phyloP scores from a whole-genome alignment of 768 basidiomycete species.

The Glaciozyma antarctica region DNA sequence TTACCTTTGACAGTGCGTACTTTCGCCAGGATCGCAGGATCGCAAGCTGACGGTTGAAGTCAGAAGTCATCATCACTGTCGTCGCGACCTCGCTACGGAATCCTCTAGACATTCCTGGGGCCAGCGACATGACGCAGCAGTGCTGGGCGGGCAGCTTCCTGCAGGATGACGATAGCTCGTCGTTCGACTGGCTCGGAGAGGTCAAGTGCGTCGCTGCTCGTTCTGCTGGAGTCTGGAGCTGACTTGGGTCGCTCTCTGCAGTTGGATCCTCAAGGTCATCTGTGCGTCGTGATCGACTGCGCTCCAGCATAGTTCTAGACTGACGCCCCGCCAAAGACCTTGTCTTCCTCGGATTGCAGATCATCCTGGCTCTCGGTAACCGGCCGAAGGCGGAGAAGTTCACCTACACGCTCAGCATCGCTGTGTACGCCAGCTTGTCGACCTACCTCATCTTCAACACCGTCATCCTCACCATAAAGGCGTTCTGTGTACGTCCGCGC shows the following conservation, averaged over 20 bases:
- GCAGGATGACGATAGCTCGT: slow-evolving; percentile 20
- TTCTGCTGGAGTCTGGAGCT: too few relatives aligned
- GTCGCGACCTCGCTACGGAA: slow-evolving; percentile 26
- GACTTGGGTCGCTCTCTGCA: not conserved
- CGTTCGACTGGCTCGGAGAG: slow-evolving; percentile 29
- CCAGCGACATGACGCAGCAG: not conserved
- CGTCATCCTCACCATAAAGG: slow-evolving; percentile 50
- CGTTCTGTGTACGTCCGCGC: slow-evolving; percentile 35
- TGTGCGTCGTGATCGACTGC: slow-evolving; percentile 8
- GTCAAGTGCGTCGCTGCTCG: slow-evolving; percentile 14
- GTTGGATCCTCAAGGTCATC: slow-evolving; percentile 33
- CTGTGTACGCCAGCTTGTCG: slow-evolving; percentile 75
- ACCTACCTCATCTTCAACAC: slow-evolving; percentile 66
- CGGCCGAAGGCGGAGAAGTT: slow-evolving; percentile 78
- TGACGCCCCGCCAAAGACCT: slow-evolving; percentile 5
- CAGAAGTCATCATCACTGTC: slow-evolving; percentile 20
- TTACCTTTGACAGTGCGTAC: slow-evolving; percentile 26
- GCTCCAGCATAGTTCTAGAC: not conserved
- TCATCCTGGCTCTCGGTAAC: slow-evolving; percentile 65
- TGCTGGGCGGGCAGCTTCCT: slow-evolving; percentile 34
- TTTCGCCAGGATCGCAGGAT: slow-evolving; percentile 6
- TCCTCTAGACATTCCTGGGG: slow-evolving; percentile 29
- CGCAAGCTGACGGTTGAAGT: not conserved
- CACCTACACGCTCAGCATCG: slow-evolving; percentile 48
- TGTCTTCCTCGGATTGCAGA: slow-evolving; percentile 58